phyloP scores from a whole-genome alignment of 768 basidiomycete species.

The Termitomyces sp. region DNA sequence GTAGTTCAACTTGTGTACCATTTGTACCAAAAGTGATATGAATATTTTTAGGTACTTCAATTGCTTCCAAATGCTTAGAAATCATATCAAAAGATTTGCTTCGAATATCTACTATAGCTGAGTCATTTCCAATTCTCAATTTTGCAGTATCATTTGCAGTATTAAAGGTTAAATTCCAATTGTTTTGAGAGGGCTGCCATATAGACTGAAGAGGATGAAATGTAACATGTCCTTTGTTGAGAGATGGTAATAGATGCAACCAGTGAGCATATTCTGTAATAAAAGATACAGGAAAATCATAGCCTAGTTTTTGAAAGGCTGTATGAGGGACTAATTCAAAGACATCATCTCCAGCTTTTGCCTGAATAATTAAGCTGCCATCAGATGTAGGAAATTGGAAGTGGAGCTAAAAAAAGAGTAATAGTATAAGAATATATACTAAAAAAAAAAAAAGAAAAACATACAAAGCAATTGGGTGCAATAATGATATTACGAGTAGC shows the following conservation, averaged over 20 bases:
- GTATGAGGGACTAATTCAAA: background rate
- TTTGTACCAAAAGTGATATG: background rate
- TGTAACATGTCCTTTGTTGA: constrained; percentile 16
- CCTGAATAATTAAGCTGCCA: constrained; percentile 25
- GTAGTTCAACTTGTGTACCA: background rate
- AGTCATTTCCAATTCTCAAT: background rate
- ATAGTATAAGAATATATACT: background rate
- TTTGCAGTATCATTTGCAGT: constrained; percentile 17
- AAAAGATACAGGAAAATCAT: constrained; percentile 26
- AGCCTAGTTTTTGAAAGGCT: background rate
- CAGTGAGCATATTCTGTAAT: constrained; percentile 26
- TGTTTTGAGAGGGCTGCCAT: constrained; percentile 20
- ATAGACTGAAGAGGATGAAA: constrained; percentile 23
- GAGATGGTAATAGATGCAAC: constrained; percentile 18
- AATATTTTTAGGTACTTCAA: background rate
- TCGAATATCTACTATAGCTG: background rate
- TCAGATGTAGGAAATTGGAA: constrained; percentile 17
- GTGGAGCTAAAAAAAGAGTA: constrained; percentile 20
- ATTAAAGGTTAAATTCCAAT: constrained; percentile 22
- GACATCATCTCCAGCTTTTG: constrained; percentile 4
- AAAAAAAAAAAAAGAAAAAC: background rate
- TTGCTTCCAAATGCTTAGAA: background rate
- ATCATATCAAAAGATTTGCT: background rate
- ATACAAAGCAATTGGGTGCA: background rate
- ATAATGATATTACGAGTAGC: background rate